Conservation (phyloP, 2,329 filamentous ascomycete species). For the Delphinella strobiligena region DNA sequence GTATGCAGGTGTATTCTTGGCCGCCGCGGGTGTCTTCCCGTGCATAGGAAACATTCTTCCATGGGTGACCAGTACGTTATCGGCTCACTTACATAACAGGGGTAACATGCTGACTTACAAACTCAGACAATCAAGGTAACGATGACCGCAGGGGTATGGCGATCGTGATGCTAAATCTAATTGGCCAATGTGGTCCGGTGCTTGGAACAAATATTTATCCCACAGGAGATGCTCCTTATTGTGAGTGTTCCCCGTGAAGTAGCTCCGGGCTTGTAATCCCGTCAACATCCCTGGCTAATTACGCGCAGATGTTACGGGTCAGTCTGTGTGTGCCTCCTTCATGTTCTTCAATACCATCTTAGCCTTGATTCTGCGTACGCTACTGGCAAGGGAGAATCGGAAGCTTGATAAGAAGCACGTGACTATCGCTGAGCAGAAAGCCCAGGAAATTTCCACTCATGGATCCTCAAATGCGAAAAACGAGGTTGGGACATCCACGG, state of each 20-base stretch:
- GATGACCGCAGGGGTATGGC: conserved; percentile 12
- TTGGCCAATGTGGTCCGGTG: conserved; percentile 68
- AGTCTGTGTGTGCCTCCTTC: conserved; percentile 46
- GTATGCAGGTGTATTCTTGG: conserved; percentile 27
- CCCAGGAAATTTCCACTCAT: too few relatives aligned
- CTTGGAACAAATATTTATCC: conserved; percentile 43
- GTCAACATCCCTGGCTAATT: too few relatives aligned
- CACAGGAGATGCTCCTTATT: conserved; percentile 36
- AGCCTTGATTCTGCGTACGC: conserved; percentile 38
- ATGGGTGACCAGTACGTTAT: too few relatives aligned
- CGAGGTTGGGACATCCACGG: conserved; percentile 6
- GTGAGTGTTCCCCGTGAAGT: too few relatives aligned
- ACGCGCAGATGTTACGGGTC: conserved; percentile 43
- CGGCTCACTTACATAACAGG: too few relatives aligned
- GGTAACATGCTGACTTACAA: too few relatives aligned
- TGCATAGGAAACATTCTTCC: conserved; percentile 15
- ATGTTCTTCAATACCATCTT: conserved; percentile 46
- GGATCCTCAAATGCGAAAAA: too few relatives aligned
- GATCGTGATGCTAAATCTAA: conserved; percentile 41
- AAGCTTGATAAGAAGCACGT: conserved; percentile 41
- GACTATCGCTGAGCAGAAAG: conserved; percentile 13
- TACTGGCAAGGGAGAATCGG: conserved; percentile 47
- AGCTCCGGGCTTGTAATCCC: too few relatives aligned
- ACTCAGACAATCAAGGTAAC: conserved; percentile 16
- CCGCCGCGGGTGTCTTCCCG: conserved; percentile 17